Conservation (phyloP, 2,329 filamentous ascomycete genomes). For the Tolypocladium endophyticum region DNA sequence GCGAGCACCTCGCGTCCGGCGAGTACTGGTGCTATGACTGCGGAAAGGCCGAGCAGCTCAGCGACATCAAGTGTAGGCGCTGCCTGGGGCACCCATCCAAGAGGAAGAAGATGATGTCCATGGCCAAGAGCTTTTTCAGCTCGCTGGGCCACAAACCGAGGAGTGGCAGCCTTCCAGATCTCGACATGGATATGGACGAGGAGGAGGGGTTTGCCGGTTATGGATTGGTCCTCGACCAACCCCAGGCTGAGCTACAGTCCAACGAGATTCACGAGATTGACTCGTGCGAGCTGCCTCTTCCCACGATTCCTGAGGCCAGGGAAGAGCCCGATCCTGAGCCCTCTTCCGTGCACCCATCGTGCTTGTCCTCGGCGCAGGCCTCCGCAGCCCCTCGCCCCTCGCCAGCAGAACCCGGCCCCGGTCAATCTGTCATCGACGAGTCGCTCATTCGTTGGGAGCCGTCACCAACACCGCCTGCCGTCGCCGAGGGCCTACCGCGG, state of each 20-base stretch:
- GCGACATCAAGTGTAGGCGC: constrained; percentile 37
- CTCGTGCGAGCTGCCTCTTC: constrained; percentile 30
- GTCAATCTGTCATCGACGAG: constrained; percentile 5
- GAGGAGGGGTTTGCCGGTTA: constrained; percentile 35
- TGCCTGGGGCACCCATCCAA: constrained; percentile 40
- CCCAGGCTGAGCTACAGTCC: constrained; percentile 33
- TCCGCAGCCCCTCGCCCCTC: neutral
- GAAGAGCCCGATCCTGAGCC: constrained; percentile 8
- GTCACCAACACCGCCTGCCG: constrained; percentile 12
- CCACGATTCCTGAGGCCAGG: constrained; percentile 16
- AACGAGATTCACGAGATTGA: constrained; percentile 44
- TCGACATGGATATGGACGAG: constrained; percentile 20
- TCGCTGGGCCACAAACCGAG: constrained; percentile 39
- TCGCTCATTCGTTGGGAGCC: constrained; percentile 15
- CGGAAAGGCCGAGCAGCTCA: constrained; percentile 39
- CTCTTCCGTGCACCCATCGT: constrained; percentile 5
- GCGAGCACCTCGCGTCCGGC: constrained; percentile 30
- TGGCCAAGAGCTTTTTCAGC: constrained; percentile 44
- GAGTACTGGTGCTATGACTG: constrained; percentile 49
- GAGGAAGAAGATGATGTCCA: constrained; percentile 38
- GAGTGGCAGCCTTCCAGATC: constrained; percentile 12
- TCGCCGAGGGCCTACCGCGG: constrained; percentile 12
- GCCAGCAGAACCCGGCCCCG: constrained; percentile 15
- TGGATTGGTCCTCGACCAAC: constrained; percentile 26
- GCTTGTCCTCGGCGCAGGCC: neutral